These are phyloP conservation scores for Trichophyton schoenleinii DNA, from an alignment of 2,329 filamentous ascomycete genomes.

Conservation along the genomic window DNA sequence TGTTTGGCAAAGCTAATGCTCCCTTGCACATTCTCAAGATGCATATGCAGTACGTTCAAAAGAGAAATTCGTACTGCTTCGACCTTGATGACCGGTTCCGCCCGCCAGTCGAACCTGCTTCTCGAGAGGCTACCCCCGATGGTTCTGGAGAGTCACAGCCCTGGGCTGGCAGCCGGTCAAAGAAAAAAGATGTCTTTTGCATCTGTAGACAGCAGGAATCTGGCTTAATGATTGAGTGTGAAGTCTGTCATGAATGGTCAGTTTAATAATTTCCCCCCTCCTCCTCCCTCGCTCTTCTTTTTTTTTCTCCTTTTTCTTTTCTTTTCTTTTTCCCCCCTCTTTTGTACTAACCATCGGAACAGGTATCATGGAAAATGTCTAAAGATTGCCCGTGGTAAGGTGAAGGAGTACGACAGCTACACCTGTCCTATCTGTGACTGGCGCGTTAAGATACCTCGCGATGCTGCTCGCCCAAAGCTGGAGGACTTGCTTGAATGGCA, in stretches of 20 bases:
- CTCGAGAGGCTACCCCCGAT: constrained; percentile 61
- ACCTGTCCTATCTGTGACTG: constrained; percentile 97
- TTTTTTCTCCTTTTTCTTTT: not conserved
- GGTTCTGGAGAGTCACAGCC: constrained; percentile 37
- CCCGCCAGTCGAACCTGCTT: constrained; percentile 81
- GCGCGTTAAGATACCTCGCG: constrained; percentile 89
- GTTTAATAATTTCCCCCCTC: constrained; percentile 21
- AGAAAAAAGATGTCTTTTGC: constrained; percentile 76
- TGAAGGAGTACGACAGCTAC: constrained; percentile 97
- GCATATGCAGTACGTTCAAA: constrained; percentile 86
- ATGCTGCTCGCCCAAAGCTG: constrained; percentile 86
- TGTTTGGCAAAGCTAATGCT: constrained; percentile 96
- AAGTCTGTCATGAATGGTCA: constrained; percentile 94
- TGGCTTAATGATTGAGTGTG: constrained; percentile 99
- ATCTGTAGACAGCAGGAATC: constrained; percentile 88
- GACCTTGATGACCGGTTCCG: constrained; percentile 80
- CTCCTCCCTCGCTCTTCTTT: no score
- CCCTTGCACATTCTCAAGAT: constrained; percentile 89
- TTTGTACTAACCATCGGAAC: constrained; percentile 1
- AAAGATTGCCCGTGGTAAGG: constrained; percentile 92
- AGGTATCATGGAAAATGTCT: constrained; percentile 97
- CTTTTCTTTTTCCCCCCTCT: not conserved
- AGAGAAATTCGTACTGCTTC: constrained; percentile 83
- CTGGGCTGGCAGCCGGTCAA: constrained; percentile 39
- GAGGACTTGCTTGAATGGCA: constrained; percentile 78